Conservation (phyloP, 2,329 filamentous ascomycete genomes). For the Diaporthe citrichinensis region DNA sequence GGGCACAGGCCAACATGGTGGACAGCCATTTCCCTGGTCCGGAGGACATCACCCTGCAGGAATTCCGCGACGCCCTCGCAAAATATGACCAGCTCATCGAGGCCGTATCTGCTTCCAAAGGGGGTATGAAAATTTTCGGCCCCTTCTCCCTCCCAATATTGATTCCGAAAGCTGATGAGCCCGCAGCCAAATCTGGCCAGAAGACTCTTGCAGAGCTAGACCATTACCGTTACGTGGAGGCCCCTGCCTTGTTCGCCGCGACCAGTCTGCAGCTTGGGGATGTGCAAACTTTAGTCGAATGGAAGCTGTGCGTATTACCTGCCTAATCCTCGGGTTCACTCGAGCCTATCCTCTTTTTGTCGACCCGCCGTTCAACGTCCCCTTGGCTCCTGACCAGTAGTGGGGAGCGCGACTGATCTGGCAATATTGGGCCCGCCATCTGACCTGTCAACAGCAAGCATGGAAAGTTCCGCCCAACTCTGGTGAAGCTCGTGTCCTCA, state of each 20-base stretch:
- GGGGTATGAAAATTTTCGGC: conserved; percentile 51
- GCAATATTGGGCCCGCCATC: conserved; percentile 27
- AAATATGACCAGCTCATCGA: conserved; percentile 49
- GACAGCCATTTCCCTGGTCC: conserved; percentile 44
- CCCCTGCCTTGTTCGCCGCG: conserved; percentile 61
- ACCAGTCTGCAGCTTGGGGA: conserved; percentile 66
- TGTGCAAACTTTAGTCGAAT: conserved; percentile 73
- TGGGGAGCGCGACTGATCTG: conserved; percentile 18
- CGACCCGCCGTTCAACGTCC: neutral
- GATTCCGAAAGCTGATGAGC: conserved; percentile 16
- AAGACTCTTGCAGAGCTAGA: conserved; percentile 71
- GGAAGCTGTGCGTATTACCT: conserved; percentile 74
- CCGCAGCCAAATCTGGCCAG: conserved; percentile 62
- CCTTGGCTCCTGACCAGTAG: conserved; percentile 2
- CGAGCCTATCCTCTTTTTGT: conserved; percentile 19
- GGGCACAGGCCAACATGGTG: conserved; percentile 38
- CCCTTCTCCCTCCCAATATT: too few species aligned
- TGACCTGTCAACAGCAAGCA: conserved; percentile 61
- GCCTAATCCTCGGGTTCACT: conserved; percentile 15
- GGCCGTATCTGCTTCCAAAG: conserved; percentile 60
- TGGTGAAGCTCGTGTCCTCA: conserved; percentile 72
- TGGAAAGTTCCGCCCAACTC: conserved; percentile 73
- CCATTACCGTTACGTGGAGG: conserved; percentile 69
- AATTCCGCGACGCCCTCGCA: conserved; percentile 46
- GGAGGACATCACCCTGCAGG: conserved; percentile 46